Evolutionary conservation across 352 stramenopile species (phyloP).

Genomic region (Phytophthora idaei): DNA sequence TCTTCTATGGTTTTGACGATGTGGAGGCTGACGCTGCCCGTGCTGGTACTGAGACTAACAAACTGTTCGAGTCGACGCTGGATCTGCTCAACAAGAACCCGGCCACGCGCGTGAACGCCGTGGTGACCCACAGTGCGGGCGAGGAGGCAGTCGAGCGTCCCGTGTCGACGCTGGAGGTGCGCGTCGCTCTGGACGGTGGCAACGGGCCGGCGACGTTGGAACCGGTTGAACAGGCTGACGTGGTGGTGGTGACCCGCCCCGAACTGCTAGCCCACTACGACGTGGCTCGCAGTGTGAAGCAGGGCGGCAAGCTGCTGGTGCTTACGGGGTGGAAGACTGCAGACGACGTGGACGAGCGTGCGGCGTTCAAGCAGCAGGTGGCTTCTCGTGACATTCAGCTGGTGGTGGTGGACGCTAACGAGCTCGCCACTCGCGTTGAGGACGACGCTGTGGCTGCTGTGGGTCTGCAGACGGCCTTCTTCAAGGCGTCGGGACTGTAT

Average conservation of each 20-base stretch:
- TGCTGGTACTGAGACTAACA: constrained; percentile 33
- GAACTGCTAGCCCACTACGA: constrained; percentile 61
- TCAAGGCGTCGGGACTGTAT: constrained; percentile 61
- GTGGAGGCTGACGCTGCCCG: constrained; percentile 62
- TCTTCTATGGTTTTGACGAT: constrained; percentile 90
- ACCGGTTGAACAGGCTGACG: constrained; percentile 59
- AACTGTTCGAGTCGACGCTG: constrained; percentile 49
- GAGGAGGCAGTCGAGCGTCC: constrained; percentile 31
- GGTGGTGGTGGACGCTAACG: constrained; percentile 56
- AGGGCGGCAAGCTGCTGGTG: constrained; percentile 59
- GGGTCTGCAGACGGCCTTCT: constrained; percentile 61
- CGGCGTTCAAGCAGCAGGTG: constrained; percentile 58
- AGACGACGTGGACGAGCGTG: constrained; percentile 63
- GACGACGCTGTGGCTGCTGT: constrained; percentile 56
- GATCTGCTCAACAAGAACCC: constrained; percentile 68
- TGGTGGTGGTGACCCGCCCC: constrained; percentile 58
- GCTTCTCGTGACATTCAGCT: constrained; percentile 56
- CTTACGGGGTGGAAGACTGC: constrained; percentile 66
- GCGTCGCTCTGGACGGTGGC: constrained; percentile 53
- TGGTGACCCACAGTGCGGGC: constrained; percentile 60
- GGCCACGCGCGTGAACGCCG: constrained; percentile 61
- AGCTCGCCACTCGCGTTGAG: constrained; percentile 60
- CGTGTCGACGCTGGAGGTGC: constrained; percentile 61
- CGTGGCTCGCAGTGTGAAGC: constrained; percentile 57
- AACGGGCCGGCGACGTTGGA: constrained; percentile 43